A percentile compares a stretch with the other conserved stretches of the same genome.
Evolutionary conservation across 1,284 basidiomycete species (phyloP).

Genomic region (Phaffia rhodozyma): DNA sequence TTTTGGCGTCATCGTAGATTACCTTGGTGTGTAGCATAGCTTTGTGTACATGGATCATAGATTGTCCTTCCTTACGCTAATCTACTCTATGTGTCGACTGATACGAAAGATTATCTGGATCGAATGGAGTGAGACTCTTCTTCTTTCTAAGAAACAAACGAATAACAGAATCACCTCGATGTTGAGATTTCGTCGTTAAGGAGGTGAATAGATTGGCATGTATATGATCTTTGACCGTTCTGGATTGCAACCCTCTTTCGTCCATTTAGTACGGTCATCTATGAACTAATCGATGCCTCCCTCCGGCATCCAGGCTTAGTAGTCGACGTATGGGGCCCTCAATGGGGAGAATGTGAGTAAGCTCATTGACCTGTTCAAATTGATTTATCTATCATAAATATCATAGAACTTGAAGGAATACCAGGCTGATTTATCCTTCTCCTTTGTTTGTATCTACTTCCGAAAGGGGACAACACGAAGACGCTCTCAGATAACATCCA

Average conservation of each 20-base stretch:
- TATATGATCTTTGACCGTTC: neutral
- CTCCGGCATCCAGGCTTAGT: slow-evolving; percentile 31
- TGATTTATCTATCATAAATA: too few relatives aligned
- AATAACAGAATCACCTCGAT: too few relatives aligned
- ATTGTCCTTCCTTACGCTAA: neutral
- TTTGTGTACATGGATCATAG: neutral
- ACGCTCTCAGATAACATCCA: slow-evolving; percentile 30
- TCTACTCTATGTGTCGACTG: neutral
- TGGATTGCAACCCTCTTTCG: neutral
- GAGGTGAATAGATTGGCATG: too few relatives aligned
- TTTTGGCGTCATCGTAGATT: neutral
- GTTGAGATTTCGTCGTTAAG: too few relatives aligned
- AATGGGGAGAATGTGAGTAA: slow-evolving; percentile 29
- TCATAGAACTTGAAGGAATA: too few relatives aligned
- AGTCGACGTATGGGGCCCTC: slow-evolving; percentile 35
- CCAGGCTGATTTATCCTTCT: too few relatives aligned
- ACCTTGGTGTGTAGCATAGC: neutral
- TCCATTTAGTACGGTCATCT: slow-evolving; percentile 9
- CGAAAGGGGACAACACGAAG: slow-evolving; percentile 22
- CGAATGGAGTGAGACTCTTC: too few relatives aligned
- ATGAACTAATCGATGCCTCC: slow-evolving; percentile 24
- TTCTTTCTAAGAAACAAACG: too few relatives aligned
- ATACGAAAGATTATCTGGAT: too few relatives aligned
- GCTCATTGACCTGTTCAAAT: too few relatives aligned
- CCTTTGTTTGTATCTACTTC: too few relatives aligned